Conservation (phyloP, 352 stramenopile genomes). For the Pythium rhizo-oryzae region DNA sequence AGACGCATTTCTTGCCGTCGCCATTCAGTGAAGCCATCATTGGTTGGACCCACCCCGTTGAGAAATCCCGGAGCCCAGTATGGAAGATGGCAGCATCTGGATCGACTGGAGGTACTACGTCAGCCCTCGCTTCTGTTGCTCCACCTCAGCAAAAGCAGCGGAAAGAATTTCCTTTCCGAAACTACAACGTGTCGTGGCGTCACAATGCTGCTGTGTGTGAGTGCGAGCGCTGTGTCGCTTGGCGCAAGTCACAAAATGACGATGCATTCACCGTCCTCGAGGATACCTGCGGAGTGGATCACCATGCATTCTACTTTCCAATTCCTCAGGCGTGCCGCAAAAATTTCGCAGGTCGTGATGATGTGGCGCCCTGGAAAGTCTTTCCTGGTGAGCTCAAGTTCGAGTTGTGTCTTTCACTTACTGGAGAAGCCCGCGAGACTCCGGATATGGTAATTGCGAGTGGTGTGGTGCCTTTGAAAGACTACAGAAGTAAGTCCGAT, state of each 20-base stretch:
- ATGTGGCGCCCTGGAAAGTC: conserved; percentile 74
- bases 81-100: conserved; percentile 40
- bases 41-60: conserved; percentile 74
- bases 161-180: conserved; percentile 71
- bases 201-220: conserved; percentile 51
- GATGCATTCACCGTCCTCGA: conserved; percentile 24
- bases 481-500: conserved; percentile 28
- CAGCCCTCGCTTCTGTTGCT: conserved; percentile 13
- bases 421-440: conserved; percentile 64
- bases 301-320: conserved; percentile 82
- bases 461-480: conserved; percentile 52
- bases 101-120: neutral
- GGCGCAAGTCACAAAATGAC: conserved; percentile 20
- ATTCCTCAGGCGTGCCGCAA: conserved; percentile 75
- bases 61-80: conserved; percentile 49
- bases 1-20: conserved; percentile 70
- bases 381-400: conserved; percentile 78
- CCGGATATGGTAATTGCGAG: conserved; percentile 68
- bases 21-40: conserved; percentile 65
- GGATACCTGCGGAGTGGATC: conserved; percentile 62
- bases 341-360: conserved; percentile 74
- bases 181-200: conserved; percentile 82
- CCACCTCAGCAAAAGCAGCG: conserved; percentile 45
- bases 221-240: conserved; percentile 53
- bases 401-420: conserved; percentile 75